phyloP scores from a whole-genome alignment of 2,329 filamentous ascomycete genomes.

The Pseudocercospora vitis region DNA sequence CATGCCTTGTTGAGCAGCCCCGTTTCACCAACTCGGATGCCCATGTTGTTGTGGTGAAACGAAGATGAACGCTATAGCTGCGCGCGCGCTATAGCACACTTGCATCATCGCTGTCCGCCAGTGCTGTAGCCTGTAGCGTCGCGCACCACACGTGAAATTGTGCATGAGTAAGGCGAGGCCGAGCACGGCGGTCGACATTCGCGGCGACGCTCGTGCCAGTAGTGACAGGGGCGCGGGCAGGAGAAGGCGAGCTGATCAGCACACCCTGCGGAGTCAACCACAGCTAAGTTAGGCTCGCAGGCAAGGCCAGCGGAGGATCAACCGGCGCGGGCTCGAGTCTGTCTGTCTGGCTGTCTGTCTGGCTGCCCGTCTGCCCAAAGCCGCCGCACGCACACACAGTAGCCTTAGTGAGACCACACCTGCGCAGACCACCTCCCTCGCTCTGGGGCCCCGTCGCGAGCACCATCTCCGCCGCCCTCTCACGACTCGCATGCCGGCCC shows the following conservation, averaged over 20 bases:
- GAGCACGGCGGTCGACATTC: too few relatives aligned
- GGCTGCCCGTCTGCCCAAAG: too few relatives aligned
- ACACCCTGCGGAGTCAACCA: background rate
- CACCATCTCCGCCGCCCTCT: background rate
- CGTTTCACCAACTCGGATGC: background rate
- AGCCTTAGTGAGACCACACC: too few relatives aligned
- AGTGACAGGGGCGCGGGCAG: too few relatives aligned
- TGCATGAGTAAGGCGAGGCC: too few relatives aligned
- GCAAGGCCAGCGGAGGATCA: background rate
- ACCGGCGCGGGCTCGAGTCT: background rate
- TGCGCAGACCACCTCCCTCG: background rate
- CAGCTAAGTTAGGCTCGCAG: too few relatives aligned
- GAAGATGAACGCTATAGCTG: conserved; percentile 4
- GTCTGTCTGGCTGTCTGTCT: too few relatives aligned
- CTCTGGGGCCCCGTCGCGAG: background rate
- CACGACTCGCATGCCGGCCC: background rate
- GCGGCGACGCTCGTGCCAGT: too few relatives aligned
- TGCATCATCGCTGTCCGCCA: conserved; percentile 9
- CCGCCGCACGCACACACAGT: too few relatives aligned
- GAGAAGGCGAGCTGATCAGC: background rate
- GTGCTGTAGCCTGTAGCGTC: too few relatives aligned
- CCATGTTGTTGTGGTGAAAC: conserved; percentile 6
- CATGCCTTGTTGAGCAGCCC: background rate
- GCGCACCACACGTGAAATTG: background rate
- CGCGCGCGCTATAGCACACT: background rate